Evolutionary conservation across 306 rosid species (phyloP), one percentile per base, ranked within the genome.

Genomic region (Rosa multiflora): DNA sequence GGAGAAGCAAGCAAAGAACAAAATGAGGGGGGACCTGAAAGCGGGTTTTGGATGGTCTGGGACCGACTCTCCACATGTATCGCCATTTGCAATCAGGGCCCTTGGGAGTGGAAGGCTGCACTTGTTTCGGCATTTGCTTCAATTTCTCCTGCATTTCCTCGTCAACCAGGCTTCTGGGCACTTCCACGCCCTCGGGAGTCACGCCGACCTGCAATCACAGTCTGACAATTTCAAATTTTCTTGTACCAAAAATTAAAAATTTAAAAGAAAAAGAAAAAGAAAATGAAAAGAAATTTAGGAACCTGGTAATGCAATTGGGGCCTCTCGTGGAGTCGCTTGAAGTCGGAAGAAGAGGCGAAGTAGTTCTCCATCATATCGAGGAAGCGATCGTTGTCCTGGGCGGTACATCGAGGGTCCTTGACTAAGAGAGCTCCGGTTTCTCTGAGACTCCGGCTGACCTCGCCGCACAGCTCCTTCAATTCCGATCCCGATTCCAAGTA

Each of bases 41-140:
- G 56, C 82, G 86, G 64, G 99, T 92, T 23, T 85, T 67, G 17
- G 87, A 82, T 5, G 99, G 99, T 4, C 99, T 91, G 64, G 96
- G 90, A 78, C 99, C 99, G 23, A 92, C 91, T 80, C 99, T 86
- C 99, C 99, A 92, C 84, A 92, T 92, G 86, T 92, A 95, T 72
- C 98, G 74, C 99, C 98, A 95, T 84, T 95, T 95, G 59, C 85
- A 90, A 86, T 95, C 99, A 51, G 98, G 93, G 7, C 97, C 99
- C 73, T 74, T 76, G 66, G 91, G 99, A 74, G 82, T 73, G 47
- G 87, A 80, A 39, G 99, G 97, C 15, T 83, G 89, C 78, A 82
- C 72, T 46, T 90, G 89, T 77, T 84, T 74, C 4, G 98, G 94
- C 94, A 95, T 92, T 75, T 86, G 86, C 53, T 84, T 92, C 75